A percentile compares a stretch with the other conserved stretches of the same genome.
These are phyloP conservation scores for Suillus decipiens DNA, from an alignment of 768 basidiomycete species.

Conservation along the genomic window DNA sequence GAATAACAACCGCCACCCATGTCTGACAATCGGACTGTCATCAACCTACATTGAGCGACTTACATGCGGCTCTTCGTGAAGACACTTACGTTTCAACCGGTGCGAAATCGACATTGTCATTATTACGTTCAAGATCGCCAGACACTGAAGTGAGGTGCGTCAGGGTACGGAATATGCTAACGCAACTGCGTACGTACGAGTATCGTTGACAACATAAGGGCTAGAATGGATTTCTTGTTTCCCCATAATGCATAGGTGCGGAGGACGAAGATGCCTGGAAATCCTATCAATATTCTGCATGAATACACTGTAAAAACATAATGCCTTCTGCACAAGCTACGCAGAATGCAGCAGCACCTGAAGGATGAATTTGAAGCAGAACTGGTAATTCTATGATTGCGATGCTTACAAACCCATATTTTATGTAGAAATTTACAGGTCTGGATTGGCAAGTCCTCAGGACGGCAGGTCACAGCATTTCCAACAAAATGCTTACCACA, in stretches of 20 bases:
- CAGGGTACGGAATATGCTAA: not conserved
- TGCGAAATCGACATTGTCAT: not conserved
- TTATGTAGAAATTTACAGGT: not conserved
- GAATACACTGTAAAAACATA: not conserved
- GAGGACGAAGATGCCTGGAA: not conserved
- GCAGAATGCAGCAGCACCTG: not conserved
- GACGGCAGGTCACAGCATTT: not conserved
- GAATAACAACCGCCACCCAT: not conserved
- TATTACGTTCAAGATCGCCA: not conserved
- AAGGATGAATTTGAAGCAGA: not conserved
- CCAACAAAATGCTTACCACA: not conserved
- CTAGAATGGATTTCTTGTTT: not conserved
- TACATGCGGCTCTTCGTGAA: not conserved
- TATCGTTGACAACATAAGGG: not conserved
- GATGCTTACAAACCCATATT: not conserved
- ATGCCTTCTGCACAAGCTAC: not conserved
- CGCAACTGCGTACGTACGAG: not conserved
- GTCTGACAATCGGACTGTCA: not conserved
- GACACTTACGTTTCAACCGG: not conserved
- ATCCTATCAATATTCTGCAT: not conserved
- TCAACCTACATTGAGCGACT: not conserved
- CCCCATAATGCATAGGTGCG: constrained; percentile 6
- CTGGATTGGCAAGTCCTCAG: not conserved
- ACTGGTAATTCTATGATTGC: not conserved
- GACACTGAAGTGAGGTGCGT: not conserved